Conservation (phyloP, 2,329 filamentous ascomycete genomes). For the Colletotrichum plurivorum region DNA sequence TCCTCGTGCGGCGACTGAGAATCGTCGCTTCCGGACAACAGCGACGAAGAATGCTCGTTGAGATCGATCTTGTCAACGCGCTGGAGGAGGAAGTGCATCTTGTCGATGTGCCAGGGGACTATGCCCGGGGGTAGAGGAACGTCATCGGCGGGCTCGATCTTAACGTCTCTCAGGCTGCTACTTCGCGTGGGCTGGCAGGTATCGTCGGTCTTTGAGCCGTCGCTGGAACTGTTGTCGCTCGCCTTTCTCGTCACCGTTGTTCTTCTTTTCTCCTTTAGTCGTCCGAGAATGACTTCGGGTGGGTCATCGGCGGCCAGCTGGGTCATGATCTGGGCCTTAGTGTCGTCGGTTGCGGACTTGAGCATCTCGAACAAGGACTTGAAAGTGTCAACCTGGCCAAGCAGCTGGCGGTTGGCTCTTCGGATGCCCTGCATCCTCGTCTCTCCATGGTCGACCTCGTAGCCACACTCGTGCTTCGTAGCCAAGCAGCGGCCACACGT, state of each 20-base stretch:
- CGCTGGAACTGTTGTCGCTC: background rate
- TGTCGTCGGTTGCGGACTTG: constrained; percentile 13
- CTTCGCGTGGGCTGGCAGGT: background rate
- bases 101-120: constrained; percentile 22
- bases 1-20: background rate
- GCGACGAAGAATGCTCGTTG: background rate
- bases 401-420: constrained; percentile 23
- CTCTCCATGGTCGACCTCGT: constrained; percentile 32
- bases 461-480: constrained; percentile 18
- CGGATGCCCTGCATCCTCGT: constrained; percentile 37
- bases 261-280: background rate
- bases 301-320: constrained; percentile 5
- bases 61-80: constrained; percentile 18
- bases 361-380: constrained; percentile 25
- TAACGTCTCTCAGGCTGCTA: background rate
- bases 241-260: background rate
- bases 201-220: background rate
- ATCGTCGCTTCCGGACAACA: background rate
- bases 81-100: constrained; percentile 32
- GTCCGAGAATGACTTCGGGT: constrained; percentile 15
- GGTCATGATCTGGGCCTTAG: constrained; percentile 13
- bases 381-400: constrained; percentile 6
- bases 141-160: constrained; percentile 3
- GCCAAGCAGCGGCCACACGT: constrained; percentile 13
- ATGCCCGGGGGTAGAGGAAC: background rate